Evolutionary conservation across 805 yeast genomes (phyloP).

Genomic region (Sugiyamaella boreocaroliniensis): DNA sequence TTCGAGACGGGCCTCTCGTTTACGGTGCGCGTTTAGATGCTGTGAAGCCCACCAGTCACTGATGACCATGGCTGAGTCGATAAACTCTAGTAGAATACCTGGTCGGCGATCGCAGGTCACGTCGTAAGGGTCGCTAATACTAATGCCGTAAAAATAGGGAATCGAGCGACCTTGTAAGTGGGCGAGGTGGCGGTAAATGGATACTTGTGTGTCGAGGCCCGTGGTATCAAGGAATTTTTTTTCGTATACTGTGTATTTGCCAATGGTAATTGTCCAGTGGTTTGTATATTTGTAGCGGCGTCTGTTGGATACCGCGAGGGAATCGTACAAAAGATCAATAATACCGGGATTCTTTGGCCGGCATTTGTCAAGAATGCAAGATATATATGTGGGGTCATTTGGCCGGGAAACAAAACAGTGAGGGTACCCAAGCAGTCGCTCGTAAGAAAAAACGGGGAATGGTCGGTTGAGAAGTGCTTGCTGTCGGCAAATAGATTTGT

Average conservation of each 20-base stretch:
- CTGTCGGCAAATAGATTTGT: not conserved
- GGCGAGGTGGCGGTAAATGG: slow-evolving; percentile 5
- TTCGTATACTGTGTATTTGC: not conserved
- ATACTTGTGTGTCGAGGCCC: slow-evolving; percentile 1
- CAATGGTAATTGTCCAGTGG: not conserved
- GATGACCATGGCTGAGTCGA: not conserved
- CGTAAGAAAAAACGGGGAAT: not conserved
- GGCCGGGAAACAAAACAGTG: not conserved
- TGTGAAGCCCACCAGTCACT: not conserved
- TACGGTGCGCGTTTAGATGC: not conserved
- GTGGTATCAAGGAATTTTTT: not conserved
- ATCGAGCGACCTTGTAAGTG: slow-evolving; percentile 12
- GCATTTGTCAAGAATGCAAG: not conserved
- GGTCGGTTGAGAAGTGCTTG: not conserved
- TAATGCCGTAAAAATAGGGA: slow-evolving; percentile 12
- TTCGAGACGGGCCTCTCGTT: not conserved
- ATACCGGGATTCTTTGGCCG: not conserved
- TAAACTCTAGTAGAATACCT: slow-evolving; percentile 10
- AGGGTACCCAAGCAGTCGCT: not conserved
- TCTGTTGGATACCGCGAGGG: not conserved
- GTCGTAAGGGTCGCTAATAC: slow-evolving; percentile 14
- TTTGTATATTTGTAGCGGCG: not conserved
- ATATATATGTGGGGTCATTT: not conserved
- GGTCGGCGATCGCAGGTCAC: not conserved
- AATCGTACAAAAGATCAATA: not conserved